A percentile compares a stretch with the other conserved stretches of the same genome.
phyloP scores from a whole-genome alignment of 257 asterid genomes.

The Oldenlandia corymbosa region DNA sequence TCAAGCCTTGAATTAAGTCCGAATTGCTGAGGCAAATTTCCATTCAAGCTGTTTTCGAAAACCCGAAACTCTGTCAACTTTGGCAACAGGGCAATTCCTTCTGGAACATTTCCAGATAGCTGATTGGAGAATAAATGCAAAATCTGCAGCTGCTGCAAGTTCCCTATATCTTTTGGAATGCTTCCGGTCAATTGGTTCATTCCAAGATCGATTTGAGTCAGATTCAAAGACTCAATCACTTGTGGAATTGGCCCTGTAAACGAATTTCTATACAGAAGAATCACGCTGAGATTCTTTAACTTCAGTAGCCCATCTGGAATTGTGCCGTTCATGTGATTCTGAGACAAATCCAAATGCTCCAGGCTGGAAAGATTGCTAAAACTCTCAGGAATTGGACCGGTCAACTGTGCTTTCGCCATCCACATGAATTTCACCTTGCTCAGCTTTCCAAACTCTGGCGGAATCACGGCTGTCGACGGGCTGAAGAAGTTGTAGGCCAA shows the following conservation, averaged over 20 bases:
- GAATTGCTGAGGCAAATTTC: constrained; percentile 56
- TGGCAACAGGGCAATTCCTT: constrained; percentile 47
- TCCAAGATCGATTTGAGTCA: constrained; percentile 54
- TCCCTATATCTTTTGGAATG: constrained; percentile 67
- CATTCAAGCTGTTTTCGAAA: constrained; percentile 53
- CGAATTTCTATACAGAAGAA: constrained; percentile 39
- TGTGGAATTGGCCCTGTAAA: constrained; percentile 65
- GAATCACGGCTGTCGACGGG: constrained; percentile 43
- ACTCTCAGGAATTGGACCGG: constrained; percentile 42
- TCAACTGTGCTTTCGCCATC: constrained; percentile 38
- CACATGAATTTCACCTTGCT: constrained; percentile 37
- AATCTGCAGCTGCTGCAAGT: constrained; percentile 40
- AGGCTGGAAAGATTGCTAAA: constrained; percentile 27
- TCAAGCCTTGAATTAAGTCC: constrained; percentile 63
- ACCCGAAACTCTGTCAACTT: constrained; percentile 36
- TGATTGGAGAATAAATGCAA: constrained; percentile 42
- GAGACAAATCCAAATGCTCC: constrained; percentile 34
- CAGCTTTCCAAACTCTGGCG: constrained; percentile 55
- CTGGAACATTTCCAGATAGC: constrained; percentile 55
- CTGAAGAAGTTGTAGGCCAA: constrained; percentile 56
- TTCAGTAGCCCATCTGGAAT: constrained; percentile 42
- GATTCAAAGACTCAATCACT: constrained; percentile 30
- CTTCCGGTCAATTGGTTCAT: constrained; percentile 51
- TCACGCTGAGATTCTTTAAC: constrained; percentile 50
- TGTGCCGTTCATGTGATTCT: constrained; percentile 25